These are phyloP conservation scores for Xylaria hypoxylon DNA, from an alignment of 2,329 filamentous ascomycete genomes.

Conservation along the genomic window DNA sequence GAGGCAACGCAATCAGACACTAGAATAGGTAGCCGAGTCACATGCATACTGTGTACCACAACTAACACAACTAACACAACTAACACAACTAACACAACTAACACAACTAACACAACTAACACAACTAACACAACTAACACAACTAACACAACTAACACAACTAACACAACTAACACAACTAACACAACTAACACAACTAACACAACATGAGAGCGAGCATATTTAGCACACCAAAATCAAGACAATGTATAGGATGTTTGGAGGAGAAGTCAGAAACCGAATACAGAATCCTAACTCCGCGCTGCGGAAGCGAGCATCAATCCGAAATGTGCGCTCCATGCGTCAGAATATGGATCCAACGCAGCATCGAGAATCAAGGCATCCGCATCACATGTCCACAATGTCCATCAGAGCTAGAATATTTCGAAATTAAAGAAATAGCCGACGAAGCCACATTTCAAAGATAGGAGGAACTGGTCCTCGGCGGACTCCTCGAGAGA, in stretches of 20 bases:
- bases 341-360: slow-evolving; percentile 6
- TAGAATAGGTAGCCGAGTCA: no score
- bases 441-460: slow-evolving; percentile 6
- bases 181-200: no score
- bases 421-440: not conserved
- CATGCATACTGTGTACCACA: no score
- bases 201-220: not conserved
- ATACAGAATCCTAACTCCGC: not conserved
- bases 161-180: no score
- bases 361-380: not conserved
- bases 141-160: no score
- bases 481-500: not conserved
- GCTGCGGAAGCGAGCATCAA: not conserved
- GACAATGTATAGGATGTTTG: slow-evolving; percentile 9
- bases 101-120: no score
- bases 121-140: no score
- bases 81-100: no score
- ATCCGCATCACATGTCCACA: slow-evolving; percentile 18
- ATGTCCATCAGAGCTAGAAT: slow-evolving; percentile 5
- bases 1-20: no score
- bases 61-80: no score
- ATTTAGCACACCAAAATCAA: not conserved
- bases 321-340: slow-evolving; percentile 3
- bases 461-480: not conserved
- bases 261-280: not conserved